Conservation (phyloP, 1,284 basidiomycete species). For the Anthracocystis walkeri region DNA sequence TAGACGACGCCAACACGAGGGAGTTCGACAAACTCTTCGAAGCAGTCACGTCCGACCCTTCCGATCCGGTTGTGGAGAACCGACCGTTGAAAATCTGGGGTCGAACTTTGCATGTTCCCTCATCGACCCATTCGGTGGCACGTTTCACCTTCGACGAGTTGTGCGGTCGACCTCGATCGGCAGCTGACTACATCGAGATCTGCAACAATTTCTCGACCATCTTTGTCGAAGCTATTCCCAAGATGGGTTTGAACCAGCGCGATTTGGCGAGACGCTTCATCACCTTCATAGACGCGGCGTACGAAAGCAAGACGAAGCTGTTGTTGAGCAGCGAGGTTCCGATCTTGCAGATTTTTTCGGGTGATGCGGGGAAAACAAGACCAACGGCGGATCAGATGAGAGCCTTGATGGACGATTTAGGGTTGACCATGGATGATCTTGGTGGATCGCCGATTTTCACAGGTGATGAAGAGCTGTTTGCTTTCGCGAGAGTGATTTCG, state of each 20-base stretch:
- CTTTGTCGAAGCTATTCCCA: constrained; percentile 85
- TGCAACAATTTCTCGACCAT: constrained; percentile 87
- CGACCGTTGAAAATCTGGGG: constrained; percentile 89
- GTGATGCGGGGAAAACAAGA: constrained; percentile 42
- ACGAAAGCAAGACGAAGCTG: constrained; percentile 67
- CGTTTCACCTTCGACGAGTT: constrained; percentile 88
- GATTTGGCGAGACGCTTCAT: constrained; percentile 92
- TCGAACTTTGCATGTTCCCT: constrained; percentile 80
- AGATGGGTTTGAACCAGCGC: constrained; percentile 87
- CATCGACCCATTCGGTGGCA: constrained; percentile 75
- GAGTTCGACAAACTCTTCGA: constrained; percentile 87
- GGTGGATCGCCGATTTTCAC: constrained; percentile 67
- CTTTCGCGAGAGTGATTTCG: constrained; percentile 67
- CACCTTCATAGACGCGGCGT: constrained; percentile 91
- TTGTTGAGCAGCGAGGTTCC: constrained; percentile 62
- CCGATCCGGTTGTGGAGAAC: constrained; percentile 76
- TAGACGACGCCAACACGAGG: constrained; percentile 76
- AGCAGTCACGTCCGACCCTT: constrained; percentile 75
- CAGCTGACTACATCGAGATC: constrained; percentile 95
- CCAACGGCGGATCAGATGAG: constrained; percentile 64
- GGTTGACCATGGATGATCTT: constrained; percentile 64
- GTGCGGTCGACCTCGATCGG: constrained; percentile 88
- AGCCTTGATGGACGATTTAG: constrained; percentile 66
- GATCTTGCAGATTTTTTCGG: constrained; percentile 64
- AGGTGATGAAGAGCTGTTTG: constrained; percentile 68